A percentile compares a stretch with the other conserved stretches of the same genome.
Evolutionary conservation across 306 rosid species (phyloP).

Genomic region (Sesbania bispinosa): DNA sequence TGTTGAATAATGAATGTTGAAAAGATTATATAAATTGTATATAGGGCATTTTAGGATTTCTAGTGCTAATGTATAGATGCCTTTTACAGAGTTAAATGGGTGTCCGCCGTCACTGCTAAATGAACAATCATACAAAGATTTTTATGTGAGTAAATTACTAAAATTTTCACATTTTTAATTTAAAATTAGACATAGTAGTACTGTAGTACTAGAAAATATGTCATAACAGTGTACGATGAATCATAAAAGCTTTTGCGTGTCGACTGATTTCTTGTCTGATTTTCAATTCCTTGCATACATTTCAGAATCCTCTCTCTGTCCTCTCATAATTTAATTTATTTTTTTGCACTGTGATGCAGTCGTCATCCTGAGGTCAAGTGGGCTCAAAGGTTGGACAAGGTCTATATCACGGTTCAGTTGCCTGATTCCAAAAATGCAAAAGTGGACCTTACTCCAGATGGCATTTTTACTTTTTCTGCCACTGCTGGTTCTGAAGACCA

Average conservation of each 20-base stretch:
- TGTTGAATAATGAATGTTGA: no score
- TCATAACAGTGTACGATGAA: neutral
- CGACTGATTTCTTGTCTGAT: neutral
- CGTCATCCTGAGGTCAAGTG: constrained; percentile 99
- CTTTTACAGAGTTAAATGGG: neutral
- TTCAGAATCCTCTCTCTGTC: no score
- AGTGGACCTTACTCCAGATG: constrained; percentile 89
- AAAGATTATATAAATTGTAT: no score
- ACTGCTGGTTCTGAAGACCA: constrained; percentile 70
- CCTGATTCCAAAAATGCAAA: constrained; percentile 80
- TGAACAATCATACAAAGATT: neutral
- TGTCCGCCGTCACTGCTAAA: neutral
- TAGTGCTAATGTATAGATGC: neutral
- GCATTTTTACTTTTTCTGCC: constrained; percentile 64
- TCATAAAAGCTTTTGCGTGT: no score
- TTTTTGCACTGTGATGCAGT: constrained; percentile 40
- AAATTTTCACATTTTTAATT: neutral
- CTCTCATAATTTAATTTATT: no score
- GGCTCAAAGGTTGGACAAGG: constrained; percentile 95
- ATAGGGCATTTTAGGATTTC: neutral
- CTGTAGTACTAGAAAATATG: neutral
- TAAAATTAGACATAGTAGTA: neutral
- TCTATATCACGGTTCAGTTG: constrained; percentile 72
- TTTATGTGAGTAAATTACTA: neutral
- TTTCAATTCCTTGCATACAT: no score